A percentile compares a stretch with the other conserved stretches of the same genome.
phyloP scores from a whole-genome alignment of 805 yeast genomes.

The Lachancea kluyveri region DNA sequence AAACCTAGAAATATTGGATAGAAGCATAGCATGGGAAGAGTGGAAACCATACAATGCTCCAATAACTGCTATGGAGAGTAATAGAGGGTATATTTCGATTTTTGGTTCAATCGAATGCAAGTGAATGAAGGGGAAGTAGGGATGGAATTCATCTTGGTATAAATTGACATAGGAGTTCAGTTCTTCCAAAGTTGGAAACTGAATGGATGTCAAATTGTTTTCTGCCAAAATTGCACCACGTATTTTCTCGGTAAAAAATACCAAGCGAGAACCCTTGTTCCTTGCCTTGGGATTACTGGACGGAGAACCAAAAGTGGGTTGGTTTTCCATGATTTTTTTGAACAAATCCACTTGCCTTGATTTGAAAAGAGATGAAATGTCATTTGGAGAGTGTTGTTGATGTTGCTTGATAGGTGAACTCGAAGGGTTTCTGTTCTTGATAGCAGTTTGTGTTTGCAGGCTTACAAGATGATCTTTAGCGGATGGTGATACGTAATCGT shows the following conservation, averaged over 20 bases:
- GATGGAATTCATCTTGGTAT: conserved; percentile 71
- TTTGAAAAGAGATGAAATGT: conserved; percentile 56
- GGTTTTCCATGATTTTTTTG: conserved; percentile 33
- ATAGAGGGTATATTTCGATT: conserved; percentile 54
- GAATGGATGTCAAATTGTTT: conserved; percentile 48
- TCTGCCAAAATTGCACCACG: conserved; percentile 46
- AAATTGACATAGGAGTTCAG: conserved; percentile 70
- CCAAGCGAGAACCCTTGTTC: conserved; percentile 15
- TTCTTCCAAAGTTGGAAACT: conserved; percentile 72
- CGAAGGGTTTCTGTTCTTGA: too few relatives aligned
- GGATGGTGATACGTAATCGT: too few relatives aligned
- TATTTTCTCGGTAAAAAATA: conserved; percentile 44
- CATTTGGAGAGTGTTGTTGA: too few relatives aligned
- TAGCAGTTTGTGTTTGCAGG: too few relatives aligned
- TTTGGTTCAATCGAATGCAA: conserved; percentile 50
- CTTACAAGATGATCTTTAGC: too few relatives aligned
- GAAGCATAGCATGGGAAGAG: conserved; percentile 63
- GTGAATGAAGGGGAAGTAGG: conserved; percentile 81
- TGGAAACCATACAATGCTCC: conserved; percentile 86
- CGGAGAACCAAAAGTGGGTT: conserved; percentile 6
- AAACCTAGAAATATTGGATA: conserved; percentile 61
- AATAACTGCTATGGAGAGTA: conserved; percentile 76
- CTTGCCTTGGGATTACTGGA: conserved; percentile 2
- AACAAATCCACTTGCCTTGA: conserved; percentile 62
- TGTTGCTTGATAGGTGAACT: too few relatives aligned